Evolutionary conservation across 768 basidiomycete genomes (phyloP), one percentile per base, ranked within the genome.

Genomic region (Leccinellum albellum): DNA sequence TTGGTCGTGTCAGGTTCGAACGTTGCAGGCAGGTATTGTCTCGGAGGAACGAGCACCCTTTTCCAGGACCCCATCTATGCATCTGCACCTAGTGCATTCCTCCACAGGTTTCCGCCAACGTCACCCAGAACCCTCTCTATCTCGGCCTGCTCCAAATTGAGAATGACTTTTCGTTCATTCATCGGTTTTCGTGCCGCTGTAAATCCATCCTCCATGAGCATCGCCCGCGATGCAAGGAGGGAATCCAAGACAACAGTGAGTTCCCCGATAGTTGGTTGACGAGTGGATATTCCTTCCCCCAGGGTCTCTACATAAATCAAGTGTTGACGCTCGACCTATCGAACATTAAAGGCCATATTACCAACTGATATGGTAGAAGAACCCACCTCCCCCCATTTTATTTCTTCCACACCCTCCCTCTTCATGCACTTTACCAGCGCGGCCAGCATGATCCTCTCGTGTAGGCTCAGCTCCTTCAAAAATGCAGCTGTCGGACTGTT

Each of bases 401-500:
- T 87, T 74, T 94, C 92, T 52, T 92, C 87, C 0, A 98, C 81
- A 26, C 94, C 94, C 59, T 89, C 87, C 45, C 89, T 79, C 69
- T 86, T 85, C 45, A 91, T 80, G 66, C 91, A 93, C 64, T 89
- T 88, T 24, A 95, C 74, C 35, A 96, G 70, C 1, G 94, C 84
- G 15, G 88, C 88, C 17, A 98, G 79, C 86, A 97, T 87, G 48
- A 95, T 79, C 40, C 88, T 84, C 68, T 97, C 94, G 66, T 96
- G 92, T 60, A 93, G 80, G 72, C 89, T 89, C 63, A 92, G 87
- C 33, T 89, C 86, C 47, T 82, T 82, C 24, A 98, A 73, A 66
- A 87, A 97, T 14, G 86, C 86, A 4, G 91, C 89, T 1, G 88
- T 92, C 2, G 94, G 94, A 62, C 89, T 94, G 63, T 91, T 92